Evolutionary conservation across 2,329 filamentous ascomycete genomes (phyloP), one percentile per base, ranked within the genome.

Genomic region (Fusarium pilosicola): DNA sequence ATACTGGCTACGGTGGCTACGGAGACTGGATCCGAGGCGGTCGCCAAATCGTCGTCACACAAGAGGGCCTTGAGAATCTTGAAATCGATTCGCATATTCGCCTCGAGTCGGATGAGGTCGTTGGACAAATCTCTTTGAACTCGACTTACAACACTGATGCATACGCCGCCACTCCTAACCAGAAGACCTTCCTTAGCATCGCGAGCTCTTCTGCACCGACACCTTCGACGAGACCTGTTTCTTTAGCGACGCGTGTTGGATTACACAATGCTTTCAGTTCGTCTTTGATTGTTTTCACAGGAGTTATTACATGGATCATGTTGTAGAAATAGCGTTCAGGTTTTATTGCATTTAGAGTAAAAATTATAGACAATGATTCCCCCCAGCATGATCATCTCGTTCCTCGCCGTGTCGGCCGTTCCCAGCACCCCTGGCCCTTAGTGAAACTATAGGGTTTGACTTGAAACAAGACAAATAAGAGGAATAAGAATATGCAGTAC

Each of bases 1-100:
- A 92, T 71, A 87, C 89, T 0, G 92, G 92, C 2, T 93, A 93
- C 64, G 92, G 91, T 3, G 92, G 92, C 0, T 93, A 94, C 71
- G 90, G 91, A 0, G 84, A 85, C 55, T 92, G 88, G 88, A 87
- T 87, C 13, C 86, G 91, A 1, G 92, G 91, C 2, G 85, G 86
- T 4, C 84, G 90, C 0, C 88, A 91, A 73, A 81, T 92, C n/a
- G 73, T 84, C 4, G 70, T 92, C 4, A 81, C 84, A 4, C 82
- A 87, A 45, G 77, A 82, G 1, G 79, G 79, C 6, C 77, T 89
- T 9, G 75, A 74, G 12, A 68, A 80, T 5, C 73, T 82, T 38
- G 84, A 85, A 48, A 78, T 89, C 1, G 85, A 90, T 30, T 91
- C 89, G 0, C 92, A 89, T 86, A 88, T 91, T 51, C 84, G 88